Evolutionary conservation across 805 yeast species (phyloP).

Genomic region (Pichia thaimueangensis): DNA sequence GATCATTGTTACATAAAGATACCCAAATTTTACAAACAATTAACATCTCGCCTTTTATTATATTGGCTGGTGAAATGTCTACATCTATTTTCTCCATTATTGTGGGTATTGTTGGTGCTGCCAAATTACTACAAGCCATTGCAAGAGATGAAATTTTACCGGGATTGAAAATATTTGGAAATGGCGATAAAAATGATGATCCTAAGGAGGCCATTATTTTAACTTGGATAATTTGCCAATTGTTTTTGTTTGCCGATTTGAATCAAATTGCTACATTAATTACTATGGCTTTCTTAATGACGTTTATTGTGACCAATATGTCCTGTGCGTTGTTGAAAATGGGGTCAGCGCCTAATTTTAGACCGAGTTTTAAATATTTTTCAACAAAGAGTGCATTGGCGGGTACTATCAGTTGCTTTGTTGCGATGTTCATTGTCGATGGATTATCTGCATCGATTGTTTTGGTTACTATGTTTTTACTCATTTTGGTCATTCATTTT

Average conservation of each 20-base stretch:
- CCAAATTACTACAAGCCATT: conserved; percentile 83
- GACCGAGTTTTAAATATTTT: conserved; percentile 92
- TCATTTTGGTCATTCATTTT: conserved; percentile 80
- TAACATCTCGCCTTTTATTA: conserved; percentile 57
- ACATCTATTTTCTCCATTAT: conserved; percentile 89
- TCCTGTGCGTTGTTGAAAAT: conserved; percentile 86
- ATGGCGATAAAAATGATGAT: conserved; percentile 42
- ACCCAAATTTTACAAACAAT: conserved; percentile 82
- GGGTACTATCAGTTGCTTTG: conserved; percentile 64
- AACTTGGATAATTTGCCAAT: conserved; percentile 79
- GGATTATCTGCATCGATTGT: conserved; percentile 80
- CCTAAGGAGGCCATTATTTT: conserved; percentile 61
- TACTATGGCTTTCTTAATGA: conserved; percentile 96
- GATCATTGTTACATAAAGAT: conserved; percentile 69
- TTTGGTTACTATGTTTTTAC: conserved; percentile 52
- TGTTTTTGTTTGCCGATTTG: conserved; percentile 82
- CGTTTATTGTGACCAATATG: conserved; percentile 87
- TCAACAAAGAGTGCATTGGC: conserved; percentile 71
- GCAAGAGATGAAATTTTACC: conserved; percentile 88
- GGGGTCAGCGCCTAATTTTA: conserved; percentile 95
- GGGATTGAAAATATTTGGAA: conserved; percentile 55
- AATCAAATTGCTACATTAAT: conserved; percentile 92
- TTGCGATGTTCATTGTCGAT: conserved; percentile 93
- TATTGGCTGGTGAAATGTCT: conserved; percentile 84
- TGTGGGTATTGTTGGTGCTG: conserved; percentile 95